Conservation (phyloP, 352 stramenopile genomes). For the Chrysophaeum taylorii region DNA sequence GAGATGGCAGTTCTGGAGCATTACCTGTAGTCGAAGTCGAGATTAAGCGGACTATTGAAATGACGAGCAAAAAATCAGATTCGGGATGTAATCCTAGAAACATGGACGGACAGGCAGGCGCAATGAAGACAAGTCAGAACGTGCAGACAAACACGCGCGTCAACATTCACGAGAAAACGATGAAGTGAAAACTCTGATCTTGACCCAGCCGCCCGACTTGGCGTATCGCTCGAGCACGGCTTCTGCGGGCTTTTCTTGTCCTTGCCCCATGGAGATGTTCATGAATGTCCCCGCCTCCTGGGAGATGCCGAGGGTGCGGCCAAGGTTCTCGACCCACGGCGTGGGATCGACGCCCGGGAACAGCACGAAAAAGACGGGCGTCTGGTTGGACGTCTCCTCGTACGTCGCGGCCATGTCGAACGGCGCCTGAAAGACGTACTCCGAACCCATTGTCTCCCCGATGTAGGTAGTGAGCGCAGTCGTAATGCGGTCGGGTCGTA, state of each 20-base stretch:
- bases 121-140: neutral
- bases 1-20: constrained; percentile 85
- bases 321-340: constrained; percentile 82
- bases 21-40: too few species aligned
- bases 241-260: constrained; percentile 80
- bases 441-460: constrained; percentile 52
- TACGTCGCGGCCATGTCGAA: constrained; percentile 67
- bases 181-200: constrained; percentile 21
- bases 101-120: too few species aligned
- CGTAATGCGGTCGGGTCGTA: constrained; percentile 84
- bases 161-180: neutral
- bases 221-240: constrained; percentile 65
- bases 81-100: too few species aligned
- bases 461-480: constrained; percentile 81
- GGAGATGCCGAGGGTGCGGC: constrained; percentile 66
- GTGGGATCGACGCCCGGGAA: constrained; percentile 86
- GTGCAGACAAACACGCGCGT: neutral
- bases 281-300: constrained; percentile 85
- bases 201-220: constrained; percentile 78
- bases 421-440: constrained; percentile 57
- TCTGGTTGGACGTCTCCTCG: constrained; percentile 71
- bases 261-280: constrained; percentile 85
- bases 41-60: too few species aligned
- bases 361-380: constrained; percentile 87
- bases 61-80: too few species aligned